phyloP scores from a whole-genome alignment of 805 yeast species.

The Monosporozyma yasuniensis region DNA sequence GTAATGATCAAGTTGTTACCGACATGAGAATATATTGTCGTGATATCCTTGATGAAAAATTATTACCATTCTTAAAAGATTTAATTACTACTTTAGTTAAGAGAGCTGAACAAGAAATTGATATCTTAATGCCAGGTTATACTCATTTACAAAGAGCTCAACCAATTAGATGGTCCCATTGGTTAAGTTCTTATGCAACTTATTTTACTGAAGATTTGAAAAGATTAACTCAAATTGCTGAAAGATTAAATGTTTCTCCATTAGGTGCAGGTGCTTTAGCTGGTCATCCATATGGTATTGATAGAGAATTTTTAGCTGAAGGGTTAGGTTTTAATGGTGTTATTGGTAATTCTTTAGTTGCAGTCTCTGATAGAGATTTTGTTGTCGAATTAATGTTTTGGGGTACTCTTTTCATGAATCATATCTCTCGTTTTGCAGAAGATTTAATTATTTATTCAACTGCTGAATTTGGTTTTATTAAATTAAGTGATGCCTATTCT shows the following conservation, averaged over 20 bases:
- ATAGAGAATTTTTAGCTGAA: slow-evolving; percentile 78
- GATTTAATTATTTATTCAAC: slow-evolving; percentile 93
- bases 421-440: slow-evolving; percentile 87
- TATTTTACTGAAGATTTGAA: slow-evolving; percentile 86
- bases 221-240: slow-evolving; percentile 70
- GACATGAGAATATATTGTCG: slow-evolving; percentile 94
- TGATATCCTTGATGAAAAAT: slow-evolving; percentile 52
- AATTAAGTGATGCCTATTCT: slow-evolving; percentile 94
- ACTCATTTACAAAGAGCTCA: slow-evolving; percentile 98
- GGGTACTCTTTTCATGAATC: slow-evolving; percentile 92
- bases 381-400: slow-evolving; percentile 94
- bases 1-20: slow-evolving; percentile 99
- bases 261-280: slow-evolving; percentile 97
- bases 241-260: slow-evolving; percentile 80
- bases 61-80: slow-evolving; percentile 46
- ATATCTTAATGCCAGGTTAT: slow-evolving; percentile 95
- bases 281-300: slow-evolving; percentile 99
- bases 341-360: slow-evolving; percentile 93
- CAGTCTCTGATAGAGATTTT: slow-evolving; percentile 95
- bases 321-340: slow-evolving; percentile 75
- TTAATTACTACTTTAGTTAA: slow-evolving; percentile 58
- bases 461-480: slow-evolving; percentile 92
- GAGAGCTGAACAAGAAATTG: slow-evolving; percentile 81
- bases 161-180: slow-evolving; percentile 99
- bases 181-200: slow-evolving; percentile 92